Conservation (phyloP, 352 stramenopile species). For the Globisporangium carolinianum region DNA sequence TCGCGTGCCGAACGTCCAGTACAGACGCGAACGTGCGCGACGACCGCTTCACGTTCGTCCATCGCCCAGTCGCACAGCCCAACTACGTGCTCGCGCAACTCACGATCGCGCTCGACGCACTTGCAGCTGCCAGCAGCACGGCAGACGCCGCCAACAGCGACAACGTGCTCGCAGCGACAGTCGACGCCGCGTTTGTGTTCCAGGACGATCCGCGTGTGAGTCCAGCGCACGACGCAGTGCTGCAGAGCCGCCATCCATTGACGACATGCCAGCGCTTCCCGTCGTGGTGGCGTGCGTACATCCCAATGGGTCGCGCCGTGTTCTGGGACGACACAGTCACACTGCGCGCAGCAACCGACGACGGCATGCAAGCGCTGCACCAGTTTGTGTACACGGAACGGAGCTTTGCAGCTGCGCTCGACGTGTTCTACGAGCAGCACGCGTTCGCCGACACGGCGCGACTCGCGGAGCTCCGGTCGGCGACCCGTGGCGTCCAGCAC, state of each 20-base stretch:
- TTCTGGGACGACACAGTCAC: constrained; percentile 71
- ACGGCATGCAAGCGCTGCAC: constrained; percentile 30
- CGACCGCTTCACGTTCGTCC: constrained; percentile 53
- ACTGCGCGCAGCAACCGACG: constrained; percentile 46
- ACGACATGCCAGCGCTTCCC: constrained; percentile 35
- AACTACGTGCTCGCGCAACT: constrained; percentile 55
- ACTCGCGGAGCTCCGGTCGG: constrained; percentile 59
- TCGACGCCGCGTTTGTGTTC: constrained; percentile 42
- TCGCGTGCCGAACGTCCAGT: constrained; percentile 46
- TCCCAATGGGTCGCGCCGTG: constrained; percentile 48
- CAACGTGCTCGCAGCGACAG: constrained; percentile 15
- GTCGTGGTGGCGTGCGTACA: constrained; percentile 48
- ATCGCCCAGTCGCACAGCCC: constrained; percentile 31
- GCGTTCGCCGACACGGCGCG: constrained; percentile 69
- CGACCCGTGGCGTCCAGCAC: constrained; percentile 17
- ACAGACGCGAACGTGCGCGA: constrained; percentile 17
- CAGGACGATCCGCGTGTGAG: constrained; percentile 14
- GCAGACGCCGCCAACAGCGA: neutral
- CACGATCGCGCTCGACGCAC: constrained; percentile 16
- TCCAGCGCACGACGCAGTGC: neutral
- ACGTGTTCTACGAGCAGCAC: constrained; percentile 73
- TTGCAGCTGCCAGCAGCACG: neutral
- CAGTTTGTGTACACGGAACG: constrained; percentile 41
- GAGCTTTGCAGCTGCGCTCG: constrained; percentile 36
- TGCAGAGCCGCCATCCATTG: constrained; percentile 23